Evolutionary conservation across 495 filamentous ascomycete genomes (phyloP).

Genomic region (Lasiosphaeria hispida): DNA sequence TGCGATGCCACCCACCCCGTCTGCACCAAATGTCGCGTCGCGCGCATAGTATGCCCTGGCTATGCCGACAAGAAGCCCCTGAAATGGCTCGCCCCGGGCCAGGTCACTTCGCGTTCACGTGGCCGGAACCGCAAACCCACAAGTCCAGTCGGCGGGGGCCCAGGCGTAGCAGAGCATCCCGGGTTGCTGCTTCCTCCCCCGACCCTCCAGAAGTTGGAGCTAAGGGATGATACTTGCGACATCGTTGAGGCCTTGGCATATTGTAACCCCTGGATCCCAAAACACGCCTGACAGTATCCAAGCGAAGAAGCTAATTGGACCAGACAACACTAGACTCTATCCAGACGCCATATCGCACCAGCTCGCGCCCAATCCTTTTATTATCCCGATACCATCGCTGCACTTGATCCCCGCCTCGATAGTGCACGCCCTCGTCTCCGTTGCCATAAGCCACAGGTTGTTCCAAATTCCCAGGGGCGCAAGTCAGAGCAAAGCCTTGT

Average conservation of each 20-base stretch:
- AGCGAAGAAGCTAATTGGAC: background rate
- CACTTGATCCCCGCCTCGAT: constrained; percentile 6
- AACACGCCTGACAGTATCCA: background rate
- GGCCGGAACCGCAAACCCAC: background rate
- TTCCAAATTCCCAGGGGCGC: constrained; percentile 2
- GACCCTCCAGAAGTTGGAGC: background rate
- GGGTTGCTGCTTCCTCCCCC: background rate
- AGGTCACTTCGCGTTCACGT: constrained; percentile 25
- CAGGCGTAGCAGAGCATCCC: background rate
- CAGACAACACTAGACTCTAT: constrained; percentile 23
- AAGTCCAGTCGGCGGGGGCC: background rate
- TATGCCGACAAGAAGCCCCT: constrained; percentile 34
- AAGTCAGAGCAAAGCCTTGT: background rate
- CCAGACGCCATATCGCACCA: constrained; percentile 5
- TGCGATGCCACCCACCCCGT: constrained; percentile 34
- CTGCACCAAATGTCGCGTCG: constrained; percentile 28
- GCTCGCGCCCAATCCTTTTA: constrained; percentile 2
- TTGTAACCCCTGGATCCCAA: constrained; percentile 13
- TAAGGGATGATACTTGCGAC: constrained; percentile 14
- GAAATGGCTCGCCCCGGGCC: constrained; percentile 31
- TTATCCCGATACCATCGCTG: background rate
- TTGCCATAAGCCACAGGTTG: constrained; percentile 20
- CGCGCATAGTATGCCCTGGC: constrained; percentile 34
- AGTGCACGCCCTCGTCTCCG: constrained; percentile 17
- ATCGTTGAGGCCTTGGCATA: constrained; percentile 19